Percentiles rank a stretch among this genome's conserved stretches.
These are phyloP conservation scores for Scedosporium minutisporum DNA, from an alignment of 2,329 filamentous ascomycete species.

Conservation along the genomic window DNA sequence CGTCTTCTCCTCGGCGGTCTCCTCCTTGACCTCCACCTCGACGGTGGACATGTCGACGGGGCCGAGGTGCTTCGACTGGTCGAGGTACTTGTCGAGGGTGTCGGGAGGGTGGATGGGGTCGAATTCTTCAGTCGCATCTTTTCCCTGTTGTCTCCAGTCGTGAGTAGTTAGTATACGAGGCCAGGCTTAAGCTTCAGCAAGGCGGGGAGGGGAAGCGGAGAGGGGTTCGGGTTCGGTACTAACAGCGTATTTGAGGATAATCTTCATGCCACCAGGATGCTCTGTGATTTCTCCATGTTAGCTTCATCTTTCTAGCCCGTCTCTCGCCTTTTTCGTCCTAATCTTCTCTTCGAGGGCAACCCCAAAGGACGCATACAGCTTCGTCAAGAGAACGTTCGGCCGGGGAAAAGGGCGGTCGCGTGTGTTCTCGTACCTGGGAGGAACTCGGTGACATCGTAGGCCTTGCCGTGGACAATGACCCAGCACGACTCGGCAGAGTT, in stretches of 20 bases:
- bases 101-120: conserved; percentile 83
- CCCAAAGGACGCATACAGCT: not conserved
- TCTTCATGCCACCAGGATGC: conserved; percentile 80
- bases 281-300: conserved; percentile 34
- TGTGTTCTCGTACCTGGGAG: conserved; percentile 48
- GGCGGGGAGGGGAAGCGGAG: not conserved
- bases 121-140: conserved; percentile 87
- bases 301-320: too few species aligned
- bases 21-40: conserved; percentile 51
- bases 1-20: conserved; percentile 46
- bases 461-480: conserved; percentile 81
- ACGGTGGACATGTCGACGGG: conserved; percentile 81
- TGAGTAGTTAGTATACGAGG: too few species aligned
- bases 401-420: not conserved
- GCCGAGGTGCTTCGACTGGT: conserved; percentile 79
- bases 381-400: not conserved
- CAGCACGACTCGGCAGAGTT: conserved; percentile 76
- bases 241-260: conserved; percentile 89
- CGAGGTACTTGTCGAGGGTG: conserved; percentile 76
- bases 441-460: conserved; percentile 85
- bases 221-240: conserved; percentile 13
- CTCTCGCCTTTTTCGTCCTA: not conserved
- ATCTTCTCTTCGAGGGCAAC: not conserved
- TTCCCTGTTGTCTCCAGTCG: conserved; percentile 41
- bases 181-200: not conserved